These are phyloP conservation scores for Strobilomyces dryophilus DNA, from an alignment of 768 basidiomycete genomes.

Conservation along the genomic window DNA sequence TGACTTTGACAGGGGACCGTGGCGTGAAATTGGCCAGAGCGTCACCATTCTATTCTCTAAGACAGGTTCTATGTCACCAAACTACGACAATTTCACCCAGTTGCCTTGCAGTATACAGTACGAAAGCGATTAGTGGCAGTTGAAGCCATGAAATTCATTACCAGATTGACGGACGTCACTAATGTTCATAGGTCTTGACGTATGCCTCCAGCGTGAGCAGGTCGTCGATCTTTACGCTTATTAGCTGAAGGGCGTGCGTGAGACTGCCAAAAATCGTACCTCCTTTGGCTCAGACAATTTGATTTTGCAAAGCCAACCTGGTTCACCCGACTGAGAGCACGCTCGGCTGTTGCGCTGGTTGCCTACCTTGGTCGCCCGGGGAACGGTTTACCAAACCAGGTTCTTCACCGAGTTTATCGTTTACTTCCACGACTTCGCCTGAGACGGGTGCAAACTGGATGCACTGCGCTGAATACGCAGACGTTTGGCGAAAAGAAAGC, in stretches of 20 bases:
- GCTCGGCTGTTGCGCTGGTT: background rate
- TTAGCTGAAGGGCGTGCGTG: background rate
- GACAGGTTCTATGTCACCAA: slow-evolving; percentile 5
- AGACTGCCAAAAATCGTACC: slow-evolving; percentile 38
- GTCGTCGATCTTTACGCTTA: slow-evolving; percentile 50
- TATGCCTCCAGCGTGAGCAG: slow-evolving; percentile 81
- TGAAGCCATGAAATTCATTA: slow-evolving; percentile 16
- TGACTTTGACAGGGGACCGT: no score
- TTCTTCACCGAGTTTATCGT: slow-evolving; percentile 57
- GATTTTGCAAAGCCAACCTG: slow-evolving; percentile 97
- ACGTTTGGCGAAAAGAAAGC: background rate
- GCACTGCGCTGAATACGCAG: slow-evolving; percentile 7
- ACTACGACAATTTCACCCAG: background rate
- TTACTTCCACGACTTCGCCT: slow-evolving; percentile 77
- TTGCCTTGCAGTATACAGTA: slow-evolving; percentile 4
- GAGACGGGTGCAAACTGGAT: slow-evolving; percentile 88
- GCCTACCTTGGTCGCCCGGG: slow-evolving; percentile 75
- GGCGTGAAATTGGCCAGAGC: no score
- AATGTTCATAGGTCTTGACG: slow-evolving; percentile 49
- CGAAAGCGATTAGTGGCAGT: slow-evolving; percentile 14
- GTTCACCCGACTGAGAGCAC: background rate
- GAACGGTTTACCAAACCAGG: slow-evolving; percentile 88
- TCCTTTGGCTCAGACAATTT: slow-evolving; percentile 72
- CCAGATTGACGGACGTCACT: slow-evolving; percentile 19
- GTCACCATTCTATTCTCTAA: slow-evolving; percentile 10